A percentile compares a stretch with the other conserved stretches of the same genome.
Evolutionary conservation across 2,329 filamentous ascomycete genomes (phyloP).

Genomic region (Arachnomyces sp.): DNA sequence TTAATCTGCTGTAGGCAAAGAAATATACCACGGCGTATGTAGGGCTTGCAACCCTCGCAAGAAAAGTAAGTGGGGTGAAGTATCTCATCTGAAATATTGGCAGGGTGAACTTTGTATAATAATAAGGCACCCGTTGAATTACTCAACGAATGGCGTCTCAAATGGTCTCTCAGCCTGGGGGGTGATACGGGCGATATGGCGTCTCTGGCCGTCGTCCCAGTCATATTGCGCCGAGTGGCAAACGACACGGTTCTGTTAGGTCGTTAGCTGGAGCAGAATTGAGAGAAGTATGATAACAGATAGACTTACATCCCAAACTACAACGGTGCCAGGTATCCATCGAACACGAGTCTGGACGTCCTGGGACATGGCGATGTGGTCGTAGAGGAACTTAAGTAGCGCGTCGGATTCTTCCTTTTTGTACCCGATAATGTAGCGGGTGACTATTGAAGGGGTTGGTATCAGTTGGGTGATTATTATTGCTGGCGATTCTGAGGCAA

Average conservation of each 20-base stretch:
- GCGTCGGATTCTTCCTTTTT: conserved; percentile 82
- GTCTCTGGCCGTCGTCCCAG: conserved; percentile 69
- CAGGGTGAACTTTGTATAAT: too few relatives aligned
- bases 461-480: too few relatives aligned
- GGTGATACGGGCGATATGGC: conserved; percentile 73
- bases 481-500: not conserved
- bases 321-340: conserved; percentile 72
- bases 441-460: conserved; percentile 52
- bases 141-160: conserved; percentile 57
- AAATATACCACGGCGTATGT: too few relatives aligned
- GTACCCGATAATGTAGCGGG: conserved; percentile 67
- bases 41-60: too few relatives aligned
- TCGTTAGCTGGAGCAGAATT: too few relatives aligned
- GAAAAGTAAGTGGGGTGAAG: too few relatives aligned
- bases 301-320: conserved; percentile 63
- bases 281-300: not conserved
- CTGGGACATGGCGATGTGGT: conserved; percentile 62
- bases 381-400: conserved; percentile 67
- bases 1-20: too few relatives aligned
- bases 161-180: conserved; percentile 71
- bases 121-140: conserved; percentile 5
- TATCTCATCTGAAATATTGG: too few relatives aligned
- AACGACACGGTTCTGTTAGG: conserved; percentile 58
- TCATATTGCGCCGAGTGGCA: conserved; percentile 72
- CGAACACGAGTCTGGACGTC: conserved; percentile 68